Percentiles rank a stretch among this genome's conserved stretches.
These are phyloP conservation scores for Pleurotus sapidus DNA, from an alignment of 768 basidiomycete species.

Conservation along the genomic window DNA sequence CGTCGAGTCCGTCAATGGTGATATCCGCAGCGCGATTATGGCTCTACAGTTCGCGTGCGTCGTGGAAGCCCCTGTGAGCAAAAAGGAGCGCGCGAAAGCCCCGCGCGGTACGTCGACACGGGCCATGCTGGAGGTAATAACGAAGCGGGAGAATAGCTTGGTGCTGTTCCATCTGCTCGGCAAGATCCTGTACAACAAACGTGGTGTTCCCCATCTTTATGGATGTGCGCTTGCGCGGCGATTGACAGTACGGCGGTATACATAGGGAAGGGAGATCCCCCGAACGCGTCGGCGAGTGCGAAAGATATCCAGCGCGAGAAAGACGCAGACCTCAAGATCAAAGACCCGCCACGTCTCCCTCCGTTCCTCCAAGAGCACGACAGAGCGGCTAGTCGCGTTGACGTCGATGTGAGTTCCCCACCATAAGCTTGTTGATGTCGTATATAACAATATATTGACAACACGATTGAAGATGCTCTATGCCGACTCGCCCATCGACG, in stretches of 20 bases:
- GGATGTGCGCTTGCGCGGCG: neutral
- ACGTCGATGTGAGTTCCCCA: constrained; percentile 58
- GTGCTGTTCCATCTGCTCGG: constrained; percentile 91
- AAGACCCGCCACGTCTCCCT: constrained; percentile 57
- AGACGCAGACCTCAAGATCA: constrained; percentile 50
- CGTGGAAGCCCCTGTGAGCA: constrained; percentile 27
- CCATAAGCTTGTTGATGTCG: too few relatives aligned
- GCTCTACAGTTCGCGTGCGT: constrained; percentile 83
- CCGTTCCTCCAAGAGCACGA: constrained; percentile 55
- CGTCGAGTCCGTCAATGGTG: constrained; percentile 80
- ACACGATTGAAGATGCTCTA: constrained; percentile 55
- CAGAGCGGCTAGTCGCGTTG: constrained; percentile 68
- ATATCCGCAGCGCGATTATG: constrained; percentile 93
- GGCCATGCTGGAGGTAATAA: constrained; percentile 66
- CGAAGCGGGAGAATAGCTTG: constrained; percentile 81
- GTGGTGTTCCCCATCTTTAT: constrained; percentile 42
- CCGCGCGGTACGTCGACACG: constrained; percentile 17
- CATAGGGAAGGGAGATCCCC: constrained; percentile 74
- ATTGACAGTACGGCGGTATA: neutral
- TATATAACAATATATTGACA: neutral
- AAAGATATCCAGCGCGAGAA: constrained; percentile 65
- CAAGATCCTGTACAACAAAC: constrained; percentile 93
- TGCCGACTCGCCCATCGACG: constrained; percentile 87
- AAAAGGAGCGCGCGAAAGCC: constrained; percentile 26
- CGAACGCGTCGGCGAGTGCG: constrained; percentile 47